Evolutionary conservation across 768 basidiomycete species (phyloP).

Genomic region (Trametes coccinea): DNA sequence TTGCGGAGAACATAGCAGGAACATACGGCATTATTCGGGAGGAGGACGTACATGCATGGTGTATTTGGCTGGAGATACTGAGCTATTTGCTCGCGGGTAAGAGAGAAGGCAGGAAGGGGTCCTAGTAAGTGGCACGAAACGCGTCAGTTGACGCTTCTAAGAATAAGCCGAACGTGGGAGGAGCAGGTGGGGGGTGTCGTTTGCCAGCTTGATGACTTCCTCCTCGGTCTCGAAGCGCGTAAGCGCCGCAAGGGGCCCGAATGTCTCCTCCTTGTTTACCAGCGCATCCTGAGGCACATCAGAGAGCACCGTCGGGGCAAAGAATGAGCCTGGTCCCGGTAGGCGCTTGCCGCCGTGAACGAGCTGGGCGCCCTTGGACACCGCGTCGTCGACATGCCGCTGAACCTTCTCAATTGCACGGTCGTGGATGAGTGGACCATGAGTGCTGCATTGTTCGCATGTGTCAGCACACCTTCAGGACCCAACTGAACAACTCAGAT

Average conservation of each 20-base stretch:
- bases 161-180: no score
- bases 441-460: constrained; percentile 57
- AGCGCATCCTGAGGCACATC: constrained; percentile 74
- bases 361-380: constrained; percentile 81
- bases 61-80: no score
- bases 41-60: no score
- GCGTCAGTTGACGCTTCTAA: no score
- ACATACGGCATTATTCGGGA: no score
- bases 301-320: constrained; percentile 82
- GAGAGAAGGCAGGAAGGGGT: no score
- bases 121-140: no score
- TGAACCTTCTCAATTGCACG: constrained; percentile 85
- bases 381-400: constrained; percentile 85
- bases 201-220: constrained; percentile 85
- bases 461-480: not conserved
- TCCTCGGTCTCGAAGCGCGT: constrained; percentile 93
- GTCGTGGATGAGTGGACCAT: constrained; percentile 91
- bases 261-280: constrained; percentile 86
- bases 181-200: no score
- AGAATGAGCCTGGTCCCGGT: constrained; percentile 65
- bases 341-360: constrained; percentile 84
- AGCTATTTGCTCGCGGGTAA: no score
- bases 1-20: no score
- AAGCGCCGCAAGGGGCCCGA: constrained; percentile 88
- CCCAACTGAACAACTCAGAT: no score